Conservation (phyloP, 2,329 filamentous ascomycete genomes). For the Stemphylium vesicarium region DNA sequence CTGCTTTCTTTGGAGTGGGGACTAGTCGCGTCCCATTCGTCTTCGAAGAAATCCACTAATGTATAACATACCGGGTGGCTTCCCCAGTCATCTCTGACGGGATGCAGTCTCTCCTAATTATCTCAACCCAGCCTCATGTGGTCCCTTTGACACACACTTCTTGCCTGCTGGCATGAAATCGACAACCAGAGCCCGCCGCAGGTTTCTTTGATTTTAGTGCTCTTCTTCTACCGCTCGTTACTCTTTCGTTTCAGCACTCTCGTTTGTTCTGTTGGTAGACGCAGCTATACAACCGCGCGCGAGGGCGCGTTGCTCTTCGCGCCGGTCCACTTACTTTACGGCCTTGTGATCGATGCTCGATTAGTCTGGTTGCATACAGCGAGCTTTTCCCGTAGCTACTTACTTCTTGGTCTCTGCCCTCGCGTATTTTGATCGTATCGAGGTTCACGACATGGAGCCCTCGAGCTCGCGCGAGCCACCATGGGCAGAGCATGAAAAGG, state of each 20-base stretch:
- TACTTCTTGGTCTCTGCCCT: slow-evolving; percentile 40
- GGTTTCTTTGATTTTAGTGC: slow-evolving; percentile 35
- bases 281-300: slow-evolving; percentile 34
- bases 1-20: slow-evolving; percentile 18
- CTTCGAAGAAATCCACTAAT: slow-evolving; percentile 20
- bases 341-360: slow-evolving; percentile 46
- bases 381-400: slow-evolving; percentile 36
- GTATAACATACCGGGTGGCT: slow-evolving; percentile 24
- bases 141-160: slow-evolving; percentile 19
- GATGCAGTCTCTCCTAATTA: slow-evolving; percentile 23
- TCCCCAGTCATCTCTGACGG: slow-evolving; percentile 22
- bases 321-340: slow-evolving; percentile 41
- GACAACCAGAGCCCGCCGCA: slow-evolving; percentile 31
- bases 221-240: slow-evolving; percentile 35
- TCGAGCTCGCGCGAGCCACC: slow-evolving; percentile 45
- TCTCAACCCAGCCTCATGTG: slow-evolving; percentile 22
- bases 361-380: slow-evolving; percentile 45
- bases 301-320: slow-evolving; percentile 36
- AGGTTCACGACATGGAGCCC: slow-evolving; percentile 48
- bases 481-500: slow-evolving; percentile 57
- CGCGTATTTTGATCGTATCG: slow-evolving; percentile 19
- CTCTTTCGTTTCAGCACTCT: slow-evolving; percentile 39
- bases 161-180: slow-evolving; percentile 40
- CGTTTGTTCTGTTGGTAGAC: slow-evolving; percentile 41
- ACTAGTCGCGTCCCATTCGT: slow-evolving; percentile 20